Base-by-base conservation (phyloP, 2,329 filamentous ascomycete genomes). In the Claviceps pusilla region DNA sequence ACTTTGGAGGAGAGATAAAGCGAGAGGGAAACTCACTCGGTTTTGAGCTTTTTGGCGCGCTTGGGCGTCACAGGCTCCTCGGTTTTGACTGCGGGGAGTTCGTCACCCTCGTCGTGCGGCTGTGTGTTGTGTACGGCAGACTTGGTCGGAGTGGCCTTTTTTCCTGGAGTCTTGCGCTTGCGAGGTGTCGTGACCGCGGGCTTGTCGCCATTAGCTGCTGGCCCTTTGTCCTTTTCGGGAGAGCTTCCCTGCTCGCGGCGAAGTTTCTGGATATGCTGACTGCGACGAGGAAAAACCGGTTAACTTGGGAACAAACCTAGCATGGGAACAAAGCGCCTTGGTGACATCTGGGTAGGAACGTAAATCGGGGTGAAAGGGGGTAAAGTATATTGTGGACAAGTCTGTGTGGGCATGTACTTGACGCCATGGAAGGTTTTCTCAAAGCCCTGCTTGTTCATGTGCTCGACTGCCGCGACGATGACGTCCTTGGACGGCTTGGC, bases 251-350 rank as follows among this genome's bases (percentile, higher is more conserved):
- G 62, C n/a, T 69, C 68, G 6, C 67, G 65, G 56, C 69, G 69
- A 3, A 75, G 66, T 58, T 74, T 75, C 58, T 73, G 70, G 7
- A 76, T 67, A 39, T 76, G 73, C 59, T 75, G 73, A 48, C 73
- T 75, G 50, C 52, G 53, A 45, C 3, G 24, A 14, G 45, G 47
- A 16, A 48, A 35, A 48, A 3, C 53, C 33, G 2, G 55, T 64
- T 59, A 63, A 57, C n/a, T 1, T 33, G 24, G 28, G 45, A 29
- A 11, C 24, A 24, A 24, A 24, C 24, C 24, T 24, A 24, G 24
- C 24, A 24, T 24, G 24, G 24, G 24, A 24, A 24, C 24, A 24
- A 24, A 24, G 24, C 24, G 9, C 37, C 6, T 50, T 12, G 33
- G 14, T 7, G 24, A 24, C 24, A 24, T 24, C 24, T 24, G 24